phyloP scores from a whole-genome alignment of 306 rosid genomes.

The Ceratonia siliqua region DNA sequence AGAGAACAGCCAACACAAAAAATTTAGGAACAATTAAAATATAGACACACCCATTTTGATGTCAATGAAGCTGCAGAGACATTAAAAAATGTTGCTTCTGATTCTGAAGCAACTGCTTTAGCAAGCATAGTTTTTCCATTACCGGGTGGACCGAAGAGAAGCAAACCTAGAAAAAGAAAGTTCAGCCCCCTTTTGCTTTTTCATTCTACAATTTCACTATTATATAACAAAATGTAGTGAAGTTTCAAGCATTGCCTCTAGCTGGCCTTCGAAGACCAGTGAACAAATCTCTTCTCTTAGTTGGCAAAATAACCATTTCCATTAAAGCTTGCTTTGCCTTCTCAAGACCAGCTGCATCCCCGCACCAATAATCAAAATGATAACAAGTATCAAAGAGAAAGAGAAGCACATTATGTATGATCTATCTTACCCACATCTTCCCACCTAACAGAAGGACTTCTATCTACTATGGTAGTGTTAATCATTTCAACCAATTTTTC shows the following conservation, averaged over 20 bases:
- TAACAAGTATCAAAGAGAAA: neutral
- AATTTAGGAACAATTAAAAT: neutral
- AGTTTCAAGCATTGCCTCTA: slow-evolving; percentile 60
- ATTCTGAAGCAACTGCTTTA: slow-evolving; percentile 98
- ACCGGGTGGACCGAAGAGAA: slow-evolving; percentile 97
- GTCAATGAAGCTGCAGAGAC: slow-evolving; percentile 92
- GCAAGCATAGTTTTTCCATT: slow-evolving; percentile 99
- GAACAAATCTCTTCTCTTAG: slow-evolving; percentile 91
- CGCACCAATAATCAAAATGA: slow-evolving; percentile 39
- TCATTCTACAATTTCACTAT: slow-evolving; percentile 24
- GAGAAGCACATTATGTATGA: neutral
- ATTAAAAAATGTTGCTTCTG: slow-evolving; percentile 92
- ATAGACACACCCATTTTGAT: slow-evolving; percentile 88
- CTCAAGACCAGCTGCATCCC: slow-evolving; percentile 85
- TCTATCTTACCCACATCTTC: slow-evolving; percentile 83
- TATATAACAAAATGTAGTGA: neutral
- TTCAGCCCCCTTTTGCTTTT: slow-evolving; percentile 28
- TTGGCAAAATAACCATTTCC: slow-evolving; percentile 99
- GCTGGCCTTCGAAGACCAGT: slow-evolving; percentile 98
- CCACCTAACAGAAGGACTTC: slow-evolving; percentile 95
- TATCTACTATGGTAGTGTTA: slow-evolving; percentile 87
- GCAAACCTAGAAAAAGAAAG: slow-evolving; percentile 65
- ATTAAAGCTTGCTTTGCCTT: slow-evolving; percentile 92
- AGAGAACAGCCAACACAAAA: slow-evolving; percentile 16
- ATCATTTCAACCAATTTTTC: slow-evolving; percentile 86